These are phyloP conservation scores for Lentinula boryana DNA, from an alignment of 768 basidiomycete species.

Conservation along the genomic window DNA sequence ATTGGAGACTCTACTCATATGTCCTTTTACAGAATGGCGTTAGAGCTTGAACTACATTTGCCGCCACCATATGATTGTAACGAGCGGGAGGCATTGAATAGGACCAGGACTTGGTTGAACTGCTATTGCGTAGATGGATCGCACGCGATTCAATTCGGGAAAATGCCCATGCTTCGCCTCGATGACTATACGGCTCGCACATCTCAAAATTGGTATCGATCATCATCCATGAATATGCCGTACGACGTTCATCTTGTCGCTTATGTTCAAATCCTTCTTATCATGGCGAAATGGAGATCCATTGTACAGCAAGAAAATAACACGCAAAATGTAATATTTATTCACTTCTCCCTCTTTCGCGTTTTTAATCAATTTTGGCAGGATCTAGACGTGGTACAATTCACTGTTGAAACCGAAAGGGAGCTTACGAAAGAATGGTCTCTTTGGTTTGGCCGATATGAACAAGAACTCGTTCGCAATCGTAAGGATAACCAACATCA, in stretches of 20 bases:
- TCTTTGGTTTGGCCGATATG: slow-evolving; percentile 34
- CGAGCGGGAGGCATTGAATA: slow-evolving; percentile 62
- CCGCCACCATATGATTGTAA: slow-evolving; percentile 41
- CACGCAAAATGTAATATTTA: neutral
- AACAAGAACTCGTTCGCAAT: slow-evolving; percentile 26
- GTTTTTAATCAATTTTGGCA: slow-evolving; percentile 11
- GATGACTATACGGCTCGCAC: slow-evolving; percentile 57
- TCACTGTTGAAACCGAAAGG: slow-evolving; percentile 31
- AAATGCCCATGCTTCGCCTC: slow-evolving; percentile 57
- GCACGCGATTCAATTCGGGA: slow-evolving; percentile 71
- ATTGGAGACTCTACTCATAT: neutral
- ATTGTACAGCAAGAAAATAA: slow-evolving; percentile 9
- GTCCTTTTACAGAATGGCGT: slow-evolving; percentile 48
- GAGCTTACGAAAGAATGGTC: slow-evolving; percentile 30
- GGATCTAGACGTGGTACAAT: slow-evolving; percentile 27
- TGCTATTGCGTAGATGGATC: slow-evolving; percentile 74
- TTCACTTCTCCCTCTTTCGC: neutral
- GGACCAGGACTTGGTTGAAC: slow-evolving; percentile 69
- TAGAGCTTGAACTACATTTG: slow-evolving; percentile 64
- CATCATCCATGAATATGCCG: slow-evolving; percentile 31
- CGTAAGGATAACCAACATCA: slow-evolving; percentile 21
- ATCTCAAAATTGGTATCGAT: slow-evolving; percentile 43
- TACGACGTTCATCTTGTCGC: slow-evolving; percentile 45
- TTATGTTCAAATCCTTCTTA: slow-evolving; percentile 44
- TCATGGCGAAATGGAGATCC: slow-evolving; percentile 41